Evolutionary conservation across 2,329 filamentous ascomycete species (phyloP), one percentile per base, ranked within the genome.

Genomic region (Orbilia ellipsospora): DNA sequence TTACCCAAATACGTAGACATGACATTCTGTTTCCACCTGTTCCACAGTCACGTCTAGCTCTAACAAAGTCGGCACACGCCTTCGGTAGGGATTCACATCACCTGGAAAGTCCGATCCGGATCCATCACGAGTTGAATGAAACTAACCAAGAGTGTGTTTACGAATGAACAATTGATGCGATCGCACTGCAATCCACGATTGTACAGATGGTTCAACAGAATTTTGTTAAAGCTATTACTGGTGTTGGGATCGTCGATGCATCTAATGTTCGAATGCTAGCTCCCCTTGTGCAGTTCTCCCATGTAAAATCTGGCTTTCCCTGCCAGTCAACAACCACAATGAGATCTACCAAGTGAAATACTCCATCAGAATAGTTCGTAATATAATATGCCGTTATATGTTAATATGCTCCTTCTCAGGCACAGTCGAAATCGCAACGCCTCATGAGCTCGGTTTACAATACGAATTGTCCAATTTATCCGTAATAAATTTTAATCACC

Each of bases 1-100:
- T 40, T 16, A n/a, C 51, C 31, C 31, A 36, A 36, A 36, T 36
- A 36, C 31, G 31, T 36, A 36, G 31, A 36, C 31, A 36, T 36
- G 31, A 36, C 31, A 36, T 36, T 36, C 8, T 36, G 31, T 36
- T 36, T 36, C 31, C 31, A 36, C 31, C 31, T 36, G 31, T 36
- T 36, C 31, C 31, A 36, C 31, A 15, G 28, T 48, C 16, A 15
- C 44, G 15, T n/a, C 16, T 18, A n/a, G 44, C 44, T 7, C 13
- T 28, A n/a, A 13, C 20, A 26, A 36, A 55, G 16, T 45, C 40
- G 55, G 55, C 55, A 26, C 26, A 16, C 6, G 12, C 36, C 40
- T 42, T 45, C 55, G 55, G 36, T 45, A 45, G 44, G 4, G 36
- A 45, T 26, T 40, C 5, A 59, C 44, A 59, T 59, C 55, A 59